phyloP scores from a whole-genome alignment of 257 asterid species.

The Nicotiana attenuata region DNA sequence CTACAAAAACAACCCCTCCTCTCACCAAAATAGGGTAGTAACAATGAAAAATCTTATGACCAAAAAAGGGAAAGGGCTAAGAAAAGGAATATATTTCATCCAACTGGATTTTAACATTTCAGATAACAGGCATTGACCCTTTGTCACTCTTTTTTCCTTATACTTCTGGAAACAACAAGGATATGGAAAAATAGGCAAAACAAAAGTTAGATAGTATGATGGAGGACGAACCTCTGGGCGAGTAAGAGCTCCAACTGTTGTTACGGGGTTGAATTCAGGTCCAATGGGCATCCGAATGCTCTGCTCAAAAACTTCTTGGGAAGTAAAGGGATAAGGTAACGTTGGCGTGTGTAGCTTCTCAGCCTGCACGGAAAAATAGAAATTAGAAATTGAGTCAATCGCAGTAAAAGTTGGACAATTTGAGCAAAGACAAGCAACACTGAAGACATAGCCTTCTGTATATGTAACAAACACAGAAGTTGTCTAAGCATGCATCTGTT shows the following conservation, averaged over 20 bases:
- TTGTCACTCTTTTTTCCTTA: neutral
- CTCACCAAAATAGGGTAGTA: neutral
- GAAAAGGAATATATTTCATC: neutral
- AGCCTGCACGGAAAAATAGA: slow-evolving; percentile 39
- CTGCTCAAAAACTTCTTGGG: slow-evolving; percentile 72
- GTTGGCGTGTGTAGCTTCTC: slow-evolving; percentile 79
- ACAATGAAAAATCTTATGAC: neutral
- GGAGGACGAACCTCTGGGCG: slow-evolving; percentile 69
- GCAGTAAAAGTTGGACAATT: neutral
- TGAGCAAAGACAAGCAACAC: neutral
- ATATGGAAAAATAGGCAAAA: neutral
- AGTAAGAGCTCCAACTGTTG: slow-evolving; percentile 67
- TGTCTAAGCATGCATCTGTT: neutral
- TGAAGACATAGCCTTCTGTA: neutral
- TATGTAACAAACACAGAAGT: neutral
- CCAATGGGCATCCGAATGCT: slow-evolving; percentile 94
- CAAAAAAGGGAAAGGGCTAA: neutral
- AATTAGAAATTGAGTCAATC: neutral
- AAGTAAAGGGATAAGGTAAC: slow-evolving; percentile 77
- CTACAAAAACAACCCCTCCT: neutral
- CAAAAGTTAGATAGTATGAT: neutral
- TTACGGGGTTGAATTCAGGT: slow-evolving; percentile 79
- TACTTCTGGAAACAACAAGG: neutral
- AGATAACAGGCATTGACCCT: neutral
- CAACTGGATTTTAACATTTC: neutral